These are phyloP conservation scores for Arachis hypogaea DNA, from an alignment of 306 rosid genomes.

Conservation along the genomic window DNA sequence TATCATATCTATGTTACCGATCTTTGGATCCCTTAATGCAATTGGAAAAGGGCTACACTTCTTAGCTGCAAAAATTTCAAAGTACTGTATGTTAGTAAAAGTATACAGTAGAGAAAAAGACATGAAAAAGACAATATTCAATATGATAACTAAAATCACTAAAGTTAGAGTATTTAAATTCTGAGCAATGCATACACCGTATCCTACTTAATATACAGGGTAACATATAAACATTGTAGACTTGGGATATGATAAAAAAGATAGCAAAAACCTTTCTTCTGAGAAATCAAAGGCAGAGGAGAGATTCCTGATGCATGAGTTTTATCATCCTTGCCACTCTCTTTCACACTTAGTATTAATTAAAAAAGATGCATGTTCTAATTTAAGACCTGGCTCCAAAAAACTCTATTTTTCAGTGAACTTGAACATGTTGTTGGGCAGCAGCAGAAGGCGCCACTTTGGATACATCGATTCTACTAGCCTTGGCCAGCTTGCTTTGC, in stretches of 20 bases:
- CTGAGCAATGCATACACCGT: neutral
- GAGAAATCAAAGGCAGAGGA: slow-evolving; percentile 46
- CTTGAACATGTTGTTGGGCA: slow-evolving; percentile 26
- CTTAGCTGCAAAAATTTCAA: slow-evolving; percentile 43
- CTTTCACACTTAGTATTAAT: slow-evolving; percentile 25
- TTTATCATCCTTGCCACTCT: slow-evolving; percentile 39
- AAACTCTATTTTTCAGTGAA: slow-evolving; percentile 41
- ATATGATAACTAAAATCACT: too few relatives aligned
- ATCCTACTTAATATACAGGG: neutral
- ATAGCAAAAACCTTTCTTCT: slow-evolving; percentile 52
- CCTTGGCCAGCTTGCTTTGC: slow-evolving; percentile 41
- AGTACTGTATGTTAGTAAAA: slow-evolving; percentile 9
- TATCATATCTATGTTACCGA: slow-evolving; percentile 65
- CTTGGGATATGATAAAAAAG: slow-evolving; percentile 6
- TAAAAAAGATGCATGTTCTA: slow-evolving; percentile 42
- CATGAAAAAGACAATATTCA: neutral
- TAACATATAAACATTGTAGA: neutral
- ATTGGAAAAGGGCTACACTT: slow-evolving; percentile 37
- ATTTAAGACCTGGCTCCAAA: slow-evolving; percentile 32
- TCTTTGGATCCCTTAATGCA: slow-evolving; percentile 45
- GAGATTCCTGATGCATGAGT: slow-evolving; percentile 44
- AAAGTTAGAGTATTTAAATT: neutral
- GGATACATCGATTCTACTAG: slow-evolving; percentile 37
- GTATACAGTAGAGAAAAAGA: neutral
- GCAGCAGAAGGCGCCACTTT: slow-evolving; percentile 44